A percentile compares a stretch with the other conserved stretches of the same genome.
phyloP scores from a whole-genome alignment of 352 stramenopile species.

The Phytophthora citrophthora region DNA sequence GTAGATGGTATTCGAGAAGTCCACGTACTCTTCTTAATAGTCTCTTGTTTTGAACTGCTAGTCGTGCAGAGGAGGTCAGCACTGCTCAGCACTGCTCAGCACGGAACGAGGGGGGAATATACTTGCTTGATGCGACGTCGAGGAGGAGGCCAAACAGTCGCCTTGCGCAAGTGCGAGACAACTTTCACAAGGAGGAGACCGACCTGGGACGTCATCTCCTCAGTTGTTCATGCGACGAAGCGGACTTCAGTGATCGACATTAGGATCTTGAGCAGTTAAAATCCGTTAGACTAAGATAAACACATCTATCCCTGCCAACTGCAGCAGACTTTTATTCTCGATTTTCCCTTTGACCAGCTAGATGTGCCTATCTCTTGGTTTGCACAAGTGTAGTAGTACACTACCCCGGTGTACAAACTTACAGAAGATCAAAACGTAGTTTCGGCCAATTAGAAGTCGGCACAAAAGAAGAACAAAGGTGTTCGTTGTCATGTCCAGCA shows the following conservation, averaged over 20 bases:
- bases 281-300: conserved; percentile 19
- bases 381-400: too few species aligned
- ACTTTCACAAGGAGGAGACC: conserved; percentile 1
- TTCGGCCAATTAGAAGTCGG: conserved; percentile 11
- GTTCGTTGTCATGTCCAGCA: conserved; percentile 32
- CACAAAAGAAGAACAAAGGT: conserved; percentile 12
- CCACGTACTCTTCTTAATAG: background rate
- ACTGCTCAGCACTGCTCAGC: background rate
- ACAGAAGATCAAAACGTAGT: too few species aligned
- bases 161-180: conserved; percentile 14
- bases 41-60: background rate
- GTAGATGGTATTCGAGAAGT: background rate
- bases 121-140: conserved; percentile 10
- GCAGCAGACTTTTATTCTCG: too few species aligned
- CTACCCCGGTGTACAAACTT: too few species aligned
- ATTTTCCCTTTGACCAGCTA: too few species aligned
- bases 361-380: too few species aligned
- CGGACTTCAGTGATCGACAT: conserved; percentile 21
- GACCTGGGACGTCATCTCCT: conserved; percentile 1
- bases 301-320: background rate
- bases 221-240: conserved; percentile 6
- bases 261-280: background rate
- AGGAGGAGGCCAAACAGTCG: conserved; percentile 4
- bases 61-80: background rate
- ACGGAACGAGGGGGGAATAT: conserved; percentile 15